A percentile compares a stretch with the other conserved stretches of the same genome.
These are phyloP conservation scores for Calonectria hawksworthii DNA, from an alignment of 2,329 filamentous ascomycete species.

Conservation along the genomic window DNA sequence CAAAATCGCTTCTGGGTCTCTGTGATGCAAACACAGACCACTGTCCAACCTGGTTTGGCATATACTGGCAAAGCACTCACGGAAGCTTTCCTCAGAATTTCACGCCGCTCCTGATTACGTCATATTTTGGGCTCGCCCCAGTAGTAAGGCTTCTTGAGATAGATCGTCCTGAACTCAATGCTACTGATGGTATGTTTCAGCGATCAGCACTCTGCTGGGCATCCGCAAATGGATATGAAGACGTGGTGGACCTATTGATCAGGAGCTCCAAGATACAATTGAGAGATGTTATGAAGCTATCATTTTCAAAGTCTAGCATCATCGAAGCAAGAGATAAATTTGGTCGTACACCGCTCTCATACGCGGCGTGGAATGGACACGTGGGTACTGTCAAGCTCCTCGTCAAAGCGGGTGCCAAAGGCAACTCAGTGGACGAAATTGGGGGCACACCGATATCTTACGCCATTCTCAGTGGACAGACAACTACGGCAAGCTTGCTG, in stretches of 20 bases:
- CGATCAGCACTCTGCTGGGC: slow-evolving; percentile 22
- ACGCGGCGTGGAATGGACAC: slow-evolving; percentile 22
- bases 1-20: neutral
- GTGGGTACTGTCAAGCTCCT: slow-evolving; percentile 18
- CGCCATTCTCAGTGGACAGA: slow-evolving; percentile 2
- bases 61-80: neutral
- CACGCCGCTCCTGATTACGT: neutral
- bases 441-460: slow-evolving; percentile 23
- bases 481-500: neutral
- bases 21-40: neutral
- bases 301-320: slow-evolving; percentile 13
- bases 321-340: slow-evolving; percentile 2
- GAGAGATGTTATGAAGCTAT: neutral
- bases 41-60: slow-evolving; percentile 10
- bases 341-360: slow-evolving; percentile 7
- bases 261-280: neutral
- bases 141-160: slow-evolving; percentile 10
- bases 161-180: slow-evolving; percentile 12
- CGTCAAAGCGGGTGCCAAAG: slow-evolving; percentile 2
- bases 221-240: slow-evolving; percentile 18
- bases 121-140: slow-evolving; percentile 13
- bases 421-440: slow-evolving; percentile 3
- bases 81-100: neutral
- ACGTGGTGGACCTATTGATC: slow-evolving; percentile 12
- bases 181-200: neutral